Percentiles rank a stretch among this genome's conserved stretches.
These are phyloP conservation scores for Fraxinus paxiana DNA, from an alignment of 305 asterid genomes.

Conservation along the genomic window DNA sequence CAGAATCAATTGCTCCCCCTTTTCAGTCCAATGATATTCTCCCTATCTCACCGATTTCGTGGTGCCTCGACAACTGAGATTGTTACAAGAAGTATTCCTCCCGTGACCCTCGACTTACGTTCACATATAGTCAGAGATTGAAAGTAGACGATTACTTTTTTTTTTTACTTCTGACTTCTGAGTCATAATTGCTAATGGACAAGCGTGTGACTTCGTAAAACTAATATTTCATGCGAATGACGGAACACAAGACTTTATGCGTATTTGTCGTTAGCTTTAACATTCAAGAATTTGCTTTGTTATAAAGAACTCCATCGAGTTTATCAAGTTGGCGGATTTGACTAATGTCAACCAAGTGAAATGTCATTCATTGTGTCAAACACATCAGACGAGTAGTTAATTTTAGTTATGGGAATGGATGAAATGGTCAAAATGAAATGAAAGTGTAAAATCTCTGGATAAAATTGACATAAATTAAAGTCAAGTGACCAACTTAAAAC, in stretches of 20 bases:
- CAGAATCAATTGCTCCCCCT: background rate
- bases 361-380: background rate
- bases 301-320: background rate
- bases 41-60: background rate
- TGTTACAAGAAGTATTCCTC: background rate
- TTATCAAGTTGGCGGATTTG: background rate
- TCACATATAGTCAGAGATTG: background rate
- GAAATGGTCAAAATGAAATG: background rate
- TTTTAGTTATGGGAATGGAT: background rate
- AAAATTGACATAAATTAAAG: background rate
- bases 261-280: background rate
- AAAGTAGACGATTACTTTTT: background rate
- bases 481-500: background rate
- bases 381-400: background rate
- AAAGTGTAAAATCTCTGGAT: background rate
- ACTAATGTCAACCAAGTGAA: background rate
- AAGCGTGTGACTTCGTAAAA: background rate
- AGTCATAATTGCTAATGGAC: background rate
- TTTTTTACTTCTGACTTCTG: background rate
- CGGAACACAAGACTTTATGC: background rate
- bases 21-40: background rate
- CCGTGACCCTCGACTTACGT: background rate
- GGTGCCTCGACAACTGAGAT: background rate
- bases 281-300: background rate
- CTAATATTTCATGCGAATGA: background rate